phyloP scores from a whole-genome alignment of 805 yeast genomes.

The Cyberlindnera misumaiensis region DNA sequence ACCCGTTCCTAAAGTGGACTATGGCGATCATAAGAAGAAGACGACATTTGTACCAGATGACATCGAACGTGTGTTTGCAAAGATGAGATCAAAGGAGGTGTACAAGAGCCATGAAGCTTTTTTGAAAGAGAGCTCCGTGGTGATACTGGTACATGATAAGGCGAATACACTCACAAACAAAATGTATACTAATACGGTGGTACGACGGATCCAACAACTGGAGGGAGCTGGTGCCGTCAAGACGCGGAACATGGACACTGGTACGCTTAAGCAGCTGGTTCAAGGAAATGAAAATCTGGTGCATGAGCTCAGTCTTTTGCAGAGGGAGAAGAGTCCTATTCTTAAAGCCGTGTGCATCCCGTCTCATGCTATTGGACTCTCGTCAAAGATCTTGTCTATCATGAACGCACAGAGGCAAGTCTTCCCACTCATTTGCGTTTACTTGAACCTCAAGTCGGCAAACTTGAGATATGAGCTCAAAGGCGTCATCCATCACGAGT shows the following conservation, averaged over 20 bases:
- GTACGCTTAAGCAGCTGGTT: slow-evolving; percentile 1
- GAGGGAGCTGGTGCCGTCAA: background rate
- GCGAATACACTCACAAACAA: slow-evolving; percentile 8
- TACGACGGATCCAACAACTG: slow-evolving; percentile 1
- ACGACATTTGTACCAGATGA: slow-evolving; percentile 4
- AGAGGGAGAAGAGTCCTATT: background rate
- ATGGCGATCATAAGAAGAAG: slow-evolving; percentile 1
- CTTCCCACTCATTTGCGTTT: slow-evolving; percentile 2
- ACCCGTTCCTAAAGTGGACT: slow-evolving; percentile 4
- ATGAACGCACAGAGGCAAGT: slow-evolving; percentile 1
- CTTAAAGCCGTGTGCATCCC: slow-evolving; percentile 13
- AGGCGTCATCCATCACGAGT: background rate
- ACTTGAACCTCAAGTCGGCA: slow-evolving; percentile 8
- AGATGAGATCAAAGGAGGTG: slow-evolving; percentile 5
- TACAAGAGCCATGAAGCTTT: slow-evolving; percentile 2
- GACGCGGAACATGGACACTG: slow-evolving; percentile 7
- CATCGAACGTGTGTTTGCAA: slow-evolving; percentile 4
- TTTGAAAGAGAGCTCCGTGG: slow-evolving; percentile 3
- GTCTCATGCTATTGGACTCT: slow-evolving; percentile 7
- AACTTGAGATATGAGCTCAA: slow-evolving; percentile 7
- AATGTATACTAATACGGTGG: slow-evolving; percentile 6
- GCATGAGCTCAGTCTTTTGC: background rate
- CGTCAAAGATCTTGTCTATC: slow-evolving; percentile 7
- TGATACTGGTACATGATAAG: slow-evolving; percentile 8
- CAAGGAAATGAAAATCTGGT: slow-evolving; percentile 3